Base-by-base conservation (phyloP, 768 basidiomycete genomes). In the Macrolepiota albuminosa region DNA sequence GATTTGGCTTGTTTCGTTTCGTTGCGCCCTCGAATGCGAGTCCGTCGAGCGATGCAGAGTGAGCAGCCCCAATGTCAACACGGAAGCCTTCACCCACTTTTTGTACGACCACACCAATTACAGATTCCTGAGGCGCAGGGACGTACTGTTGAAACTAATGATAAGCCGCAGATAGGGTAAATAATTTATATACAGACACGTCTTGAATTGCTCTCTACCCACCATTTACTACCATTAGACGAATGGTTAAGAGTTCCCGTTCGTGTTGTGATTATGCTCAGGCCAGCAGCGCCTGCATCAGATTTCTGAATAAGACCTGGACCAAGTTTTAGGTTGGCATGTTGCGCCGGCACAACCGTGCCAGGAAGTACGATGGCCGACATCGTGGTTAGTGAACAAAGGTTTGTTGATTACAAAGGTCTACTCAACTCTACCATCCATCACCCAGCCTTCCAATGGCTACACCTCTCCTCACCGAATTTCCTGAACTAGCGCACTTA, bases 21-120 rank as follows among this genome's bases (percentile, higher is more conserved):
- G 93, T 93, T 10, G 95, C 97, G 3, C 94, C 91, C 70, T 98
- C 96, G 70, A 99, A 99, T 2, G 97, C 95, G 34, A 98, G 81
- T 0, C 84, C 91, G 66, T 98, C 95, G 47, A 99, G 73, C 6
- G 84, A 81, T 0, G 96, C 96, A 51, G 81, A 78, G 68, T 97
- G 94, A 6, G 95, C 89, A 31, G 87, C 80, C 2, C 95, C 95
- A 61, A 99, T 93, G 71, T 98, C 96, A 26, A 98, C 93, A 48
- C 95, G 84, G 79, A 86, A 99, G 6, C 88, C 89, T 68, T 98
- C 96, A 40, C 93, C 94, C 57, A 87, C 80, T 66, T 89, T 86
- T 60, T 87, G 91, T 6, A 81, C 79, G 54, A 99, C 78, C 40
- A 89, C 80, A 3, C 95, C 96, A 26, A 98, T 80, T 1, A 98